Percentiles rank a stretch among this genome's conserved stretches.
phyloP scores from a whole-genome alignment of 805 yeast genomes.

The Kurtzmaniella cleridarum region DNA sequence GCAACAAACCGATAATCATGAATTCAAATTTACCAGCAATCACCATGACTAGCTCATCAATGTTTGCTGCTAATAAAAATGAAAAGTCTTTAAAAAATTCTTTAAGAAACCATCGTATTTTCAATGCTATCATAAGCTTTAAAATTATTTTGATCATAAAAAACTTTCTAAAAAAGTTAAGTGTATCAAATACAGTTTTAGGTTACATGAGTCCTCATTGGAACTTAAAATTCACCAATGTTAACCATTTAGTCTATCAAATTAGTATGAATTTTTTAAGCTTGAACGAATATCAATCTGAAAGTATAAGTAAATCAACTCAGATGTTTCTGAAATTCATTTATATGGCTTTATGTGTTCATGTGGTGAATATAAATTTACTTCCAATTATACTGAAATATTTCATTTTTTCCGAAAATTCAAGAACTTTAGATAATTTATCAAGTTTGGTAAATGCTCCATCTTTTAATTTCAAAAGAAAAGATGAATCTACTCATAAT shows the following conservation, averaged over 20 bases:
- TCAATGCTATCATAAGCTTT: slow-evolving; percentile 18
- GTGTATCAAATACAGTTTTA: slow-evolving; percentile 1
- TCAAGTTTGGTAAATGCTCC: slow-evolving; percentile 11
- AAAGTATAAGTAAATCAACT: too few relatives aligned
- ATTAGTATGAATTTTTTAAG: too few relatives aligned
- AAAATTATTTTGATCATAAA: slow-evolving; percentile 15
- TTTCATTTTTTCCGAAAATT: slow-evolving; percentile 14
- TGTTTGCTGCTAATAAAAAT: slow-evolving; percentile 2
- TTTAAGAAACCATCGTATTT: slow-evolving; percentile 11
- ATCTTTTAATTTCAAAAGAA: slow-evolving; percentile 11
- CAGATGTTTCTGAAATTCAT: slow-evolving; percentile 10
- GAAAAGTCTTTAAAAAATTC: slow-evolving; percentile 7
- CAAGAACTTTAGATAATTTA: slow-evolving; percentile 17
- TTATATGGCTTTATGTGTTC: slow-evolving; percentile 20
- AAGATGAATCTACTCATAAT: not conserved
- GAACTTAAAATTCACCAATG: too few relatives aligned
- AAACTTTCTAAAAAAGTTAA: slow-evolving; percentile 11
- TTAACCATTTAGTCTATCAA: too few relatives aligned
- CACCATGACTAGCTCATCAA: too few relatives aligned
- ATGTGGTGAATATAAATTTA: slow-evolving; percentile 18
- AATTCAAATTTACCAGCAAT: too few relatives aligned
- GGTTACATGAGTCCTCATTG: not conserved
- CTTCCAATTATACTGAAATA: slow-evolving; percentile 12
- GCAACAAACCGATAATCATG: too few relatives aligned
- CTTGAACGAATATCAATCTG: too few relatives aligned